Evolutionary conservation across 805 yeast species (phyloP).

Genomic region (Candida rishiriensis): DNA sequence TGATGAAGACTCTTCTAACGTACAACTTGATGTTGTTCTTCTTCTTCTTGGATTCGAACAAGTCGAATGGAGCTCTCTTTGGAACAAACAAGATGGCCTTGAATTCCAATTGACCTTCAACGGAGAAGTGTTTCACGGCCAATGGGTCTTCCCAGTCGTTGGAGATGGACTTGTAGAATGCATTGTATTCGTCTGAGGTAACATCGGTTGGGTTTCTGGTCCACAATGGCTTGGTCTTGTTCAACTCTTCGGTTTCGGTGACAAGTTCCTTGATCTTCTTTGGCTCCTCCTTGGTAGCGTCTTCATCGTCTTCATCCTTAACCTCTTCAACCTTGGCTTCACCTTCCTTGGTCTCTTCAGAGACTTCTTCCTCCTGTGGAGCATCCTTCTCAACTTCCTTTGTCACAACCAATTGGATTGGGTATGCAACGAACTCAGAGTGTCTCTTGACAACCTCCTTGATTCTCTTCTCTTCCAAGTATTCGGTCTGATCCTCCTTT

Average conservation of each 20-base stretch:
- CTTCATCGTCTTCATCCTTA: slow-evolving; percentile 64
- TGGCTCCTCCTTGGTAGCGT: slow-evolving; percentile 67
- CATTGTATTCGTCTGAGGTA: slow-evolving; percentile 96
- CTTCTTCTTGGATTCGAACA: slow-evolving; percentile 98
- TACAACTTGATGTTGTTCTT: slow-evolving; percentile 97
- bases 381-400: slow-evolving; percentile 99
- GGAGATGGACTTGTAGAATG: slow-evolving; percentile 98
- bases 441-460: slow-evolving; percentile 99
- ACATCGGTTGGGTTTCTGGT: slow-evolving; percentile 98
- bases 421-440: slow-evolving; percentile 98
- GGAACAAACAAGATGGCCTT: slow-evolving; percentile 97
- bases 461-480: slow-evolving; percentile 98
- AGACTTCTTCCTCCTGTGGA: slow-evolving; percentile 53
- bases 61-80: slow-evolving; percentile 98
- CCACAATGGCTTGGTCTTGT: slow-evolving; percentile 99
- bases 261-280: slow-evolving; percentile 91
- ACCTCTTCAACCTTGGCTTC: slow-evolving; percentile 73
- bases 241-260: slow-evolving; percentile 95
- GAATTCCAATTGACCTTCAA: slow-evolving; percentile 99
- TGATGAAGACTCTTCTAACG: slow-evolving; percentile 99
- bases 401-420: slow-evolving; percentile 96
- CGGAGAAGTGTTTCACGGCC: slow-evolving; percentile 99
- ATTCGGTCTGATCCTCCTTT: slow-evolving; percentile 98
- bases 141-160: slow-evolving; percentile 99
- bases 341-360: slow-evolving; percentile 49